Evolutionary conservation across 2,329 filamentous ascomycete species (phyloP).

Genomic region (Colletotrichum higginsianum): DNA sequence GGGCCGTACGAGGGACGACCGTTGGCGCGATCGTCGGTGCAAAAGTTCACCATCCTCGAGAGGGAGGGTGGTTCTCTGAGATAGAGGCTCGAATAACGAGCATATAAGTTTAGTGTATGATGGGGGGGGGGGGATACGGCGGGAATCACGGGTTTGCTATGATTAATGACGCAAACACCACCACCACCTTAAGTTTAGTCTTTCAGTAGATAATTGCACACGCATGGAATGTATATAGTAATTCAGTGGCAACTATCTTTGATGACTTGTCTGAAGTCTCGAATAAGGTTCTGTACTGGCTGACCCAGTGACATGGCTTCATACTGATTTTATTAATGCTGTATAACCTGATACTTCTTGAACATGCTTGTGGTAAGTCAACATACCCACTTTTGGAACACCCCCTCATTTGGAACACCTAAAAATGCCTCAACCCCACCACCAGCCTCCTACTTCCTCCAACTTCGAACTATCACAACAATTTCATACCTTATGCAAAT

Average conservation of each 20-base stretch:
- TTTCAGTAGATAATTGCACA: slow-evolving; percentile 23
- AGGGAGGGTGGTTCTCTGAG: slow-evolving; percentile 26
- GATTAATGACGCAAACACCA: background rate
- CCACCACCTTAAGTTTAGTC: background rate
- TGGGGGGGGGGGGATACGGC: background rate
- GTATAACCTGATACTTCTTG: no score
- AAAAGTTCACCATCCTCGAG: slow-evolving; percentile 28
- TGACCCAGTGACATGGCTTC: no score
- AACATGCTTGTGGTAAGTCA: no score
- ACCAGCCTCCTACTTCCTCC: no score
- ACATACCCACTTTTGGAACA: no score
- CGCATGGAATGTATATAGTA: slow-evolving; percentile 6
- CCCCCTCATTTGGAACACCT: no score
- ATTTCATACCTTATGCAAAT: no score
- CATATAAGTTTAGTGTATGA: background rate
- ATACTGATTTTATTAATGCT: no score
- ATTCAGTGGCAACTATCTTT: background rate
- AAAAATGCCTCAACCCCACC: no score
- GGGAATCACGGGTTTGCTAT: background rate
- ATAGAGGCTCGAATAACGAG: slow-evolving; percentile 8
- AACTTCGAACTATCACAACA: no score
- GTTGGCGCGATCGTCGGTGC: slow-evolving; percentile 19
- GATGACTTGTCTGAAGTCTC: no score
- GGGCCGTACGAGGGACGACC: slow-evolving; percentile 10
- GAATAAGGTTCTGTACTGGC: no score